These are phyloP conservation scores for Penicillium robsamsonii DNA, from an alignment of 495 filamentous ascomycete species.

Conservation along the genomic window DNA sequence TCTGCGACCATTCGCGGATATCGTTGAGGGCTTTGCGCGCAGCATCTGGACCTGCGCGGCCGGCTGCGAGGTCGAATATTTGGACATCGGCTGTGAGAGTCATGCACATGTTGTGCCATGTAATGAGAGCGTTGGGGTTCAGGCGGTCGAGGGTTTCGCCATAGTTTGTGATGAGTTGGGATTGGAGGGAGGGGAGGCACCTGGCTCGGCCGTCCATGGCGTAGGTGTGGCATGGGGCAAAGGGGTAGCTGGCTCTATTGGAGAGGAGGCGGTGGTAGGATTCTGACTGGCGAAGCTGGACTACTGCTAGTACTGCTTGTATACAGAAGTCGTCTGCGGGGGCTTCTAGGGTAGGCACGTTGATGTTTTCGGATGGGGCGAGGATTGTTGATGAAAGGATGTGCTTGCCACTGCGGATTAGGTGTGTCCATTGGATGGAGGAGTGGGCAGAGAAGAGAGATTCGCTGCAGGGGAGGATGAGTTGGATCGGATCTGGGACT, in stretches of 20 bases:
- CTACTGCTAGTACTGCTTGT: conserved; percentile 38
- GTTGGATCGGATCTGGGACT: conserved; percentile 46
- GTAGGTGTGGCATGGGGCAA: conserved; percentile 46
- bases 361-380: conserved; percentile 39
- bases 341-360: conserved; percentile 35
- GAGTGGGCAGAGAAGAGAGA: conserved; percentile 46
- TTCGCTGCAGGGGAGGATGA: conserved; percentile 49
- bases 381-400: conserved; percentile 42
- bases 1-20: conserved; percentile 52
- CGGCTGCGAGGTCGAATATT: conserved; percentile 51
- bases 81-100: conserved; percentile 51
- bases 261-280: conserved; percentile 48
- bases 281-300: conserved; percentile 46
- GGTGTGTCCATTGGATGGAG: conserved; percentile 47
- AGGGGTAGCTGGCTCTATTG: conserved; percentile 40
- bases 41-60: conserved; percentile 42
- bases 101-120: conserved; percentile 56
- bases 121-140: conserved; percentile 46
- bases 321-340: conserved; percentile 42
- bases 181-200: conserved; percentile 38
- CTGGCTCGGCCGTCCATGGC: conserved; percentile 45
- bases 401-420: conserved; percentile 38
- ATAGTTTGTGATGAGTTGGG: conserved; percentile 41
- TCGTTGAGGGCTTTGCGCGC: conserved; percentile 49
- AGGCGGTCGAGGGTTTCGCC: conserved; percentile 41